A percentile compares a stretch with the other conserved stretches of the same genome.
Evolutionary conservation across 2,329 filamentous ascomycete genomes (phyloP).

Genomic region (Diaporthe citriasiana): DNA sequence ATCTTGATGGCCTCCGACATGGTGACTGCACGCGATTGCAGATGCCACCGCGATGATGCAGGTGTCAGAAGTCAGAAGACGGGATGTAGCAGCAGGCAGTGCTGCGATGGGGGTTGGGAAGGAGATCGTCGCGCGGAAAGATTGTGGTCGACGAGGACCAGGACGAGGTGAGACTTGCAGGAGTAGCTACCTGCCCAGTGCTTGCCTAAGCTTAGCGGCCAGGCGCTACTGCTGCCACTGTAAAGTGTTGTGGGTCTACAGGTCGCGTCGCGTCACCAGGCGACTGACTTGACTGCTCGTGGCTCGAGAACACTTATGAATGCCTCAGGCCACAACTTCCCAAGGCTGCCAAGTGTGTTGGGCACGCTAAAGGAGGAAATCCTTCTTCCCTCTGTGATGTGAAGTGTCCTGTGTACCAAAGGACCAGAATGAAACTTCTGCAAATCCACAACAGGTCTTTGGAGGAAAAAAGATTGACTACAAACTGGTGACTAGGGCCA

Average conservation of each 20-base stretch:
- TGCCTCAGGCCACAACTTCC: conserved; percentile 24
- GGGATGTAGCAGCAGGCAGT: conserved; percentile 38
- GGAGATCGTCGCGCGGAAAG: conserved; percentile 9
- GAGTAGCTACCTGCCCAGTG: conserved; percentile 20
- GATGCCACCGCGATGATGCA: conserved; percentile 35
- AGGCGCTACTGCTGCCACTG: conserved; percentile 28
- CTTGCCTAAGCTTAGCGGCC: conserved; percentile 26
- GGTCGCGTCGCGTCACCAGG: conserved; percentile 35
- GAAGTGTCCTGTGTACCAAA: background rate
- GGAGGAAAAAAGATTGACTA: background rate
- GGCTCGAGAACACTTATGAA: background rate
- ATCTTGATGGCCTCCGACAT: conserved; percentile 88
- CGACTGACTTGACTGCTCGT: conserved; percentile 10
- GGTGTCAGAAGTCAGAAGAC: conserved; percentile 40
- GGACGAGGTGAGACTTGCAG: conserved; percentile 32
- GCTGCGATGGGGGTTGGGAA: conserved; percentile 38
- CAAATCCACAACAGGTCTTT: background rate
- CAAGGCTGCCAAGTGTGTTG: background rate
- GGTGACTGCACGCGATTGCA: conserved; percentile 53
- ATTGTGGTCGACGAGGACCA: conserved; percentile 30
- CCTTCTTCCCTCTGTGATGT: background rate
- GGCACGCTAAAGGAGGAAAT: background rate
- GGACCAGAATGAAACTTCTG: background rate
- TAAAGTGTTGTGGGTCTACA: conserved; percentile 37
- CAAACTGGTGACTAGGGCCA: background rate